phyloP scores from a whole-genome alignment of 1,284 basidiomycete species.

The Leccinum insolens region DNA sequence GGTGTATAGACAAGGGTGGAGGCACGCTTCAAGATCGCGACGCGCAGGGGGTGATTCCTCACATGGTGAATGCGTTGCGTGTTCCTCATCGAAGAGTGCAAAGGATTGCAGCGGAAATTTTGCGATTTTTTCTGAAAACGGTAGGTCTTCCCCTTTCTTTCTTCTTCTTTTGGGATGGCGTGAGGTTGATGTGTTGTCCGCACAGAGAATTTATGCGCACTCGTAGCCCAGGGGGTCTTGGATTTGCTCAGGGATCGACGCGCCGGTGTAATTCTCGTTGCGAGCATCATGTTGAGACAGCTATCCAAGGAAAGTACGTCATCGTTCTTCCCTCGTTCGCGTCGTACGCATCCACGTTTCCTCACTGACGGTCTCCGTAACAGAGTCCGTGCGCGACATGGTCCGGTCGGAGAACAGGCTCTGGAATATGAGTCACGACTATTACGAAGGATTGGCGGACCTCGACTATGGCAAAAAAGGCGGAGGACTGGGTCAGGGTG shows the following conservation, averaged over 20 bases:
- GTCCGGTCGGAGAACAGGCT: slow-evolving; percentile 19
- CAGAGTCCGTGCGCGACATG: slow-evolving; percentile 24
- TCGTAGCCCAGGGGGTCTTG: slow-evolving; percentile 17
- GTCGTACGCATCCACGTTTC: neutral
- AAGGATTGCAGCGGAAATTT: neutral
- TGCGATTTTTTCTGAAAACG: slow-evolving; percentile 17
- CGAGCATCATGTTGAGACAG: slow-evolving; percentile 17
- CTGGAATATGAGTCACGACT: slow-evolving; percentile 23
- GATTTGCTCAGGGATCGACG: slow-evolving; percentile 21
- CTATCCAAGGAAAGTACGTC: slow-evolving; percentile 23
- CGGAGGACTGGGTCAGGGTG: neutral
- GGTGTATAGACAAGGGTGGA: neutral
- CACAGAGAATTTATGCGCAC: neutral
- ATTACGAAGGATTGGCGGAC: slow-evolving; percentile 22
- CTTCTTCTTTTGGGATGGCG: neutral
- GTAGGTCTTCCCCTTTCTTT: neutral
- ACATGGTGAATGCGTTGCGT: slow-evolving; percentile 21
- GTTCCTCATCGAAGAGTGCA: slow-evolving; percentile 22
- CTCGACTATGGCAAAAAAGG: slow-evolving; percentile 17
- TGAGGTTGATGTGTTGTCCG: neutral
- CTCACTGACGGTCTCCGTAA: neutral
- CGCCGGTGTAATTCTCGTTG: slow-evolving; percentile 22
- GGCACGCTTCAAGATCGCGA: slow-evolving; percentile 3
- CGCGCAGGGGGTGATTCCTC: slow-evolving; percentile 13
- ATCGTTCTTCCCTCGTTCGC: neutral